Evolutionary conservation across 176 grass and related monocot species (phyloP), one percentile per base, ranked within the genome.

Genomic region (maize (Zea mays)): DNA sequence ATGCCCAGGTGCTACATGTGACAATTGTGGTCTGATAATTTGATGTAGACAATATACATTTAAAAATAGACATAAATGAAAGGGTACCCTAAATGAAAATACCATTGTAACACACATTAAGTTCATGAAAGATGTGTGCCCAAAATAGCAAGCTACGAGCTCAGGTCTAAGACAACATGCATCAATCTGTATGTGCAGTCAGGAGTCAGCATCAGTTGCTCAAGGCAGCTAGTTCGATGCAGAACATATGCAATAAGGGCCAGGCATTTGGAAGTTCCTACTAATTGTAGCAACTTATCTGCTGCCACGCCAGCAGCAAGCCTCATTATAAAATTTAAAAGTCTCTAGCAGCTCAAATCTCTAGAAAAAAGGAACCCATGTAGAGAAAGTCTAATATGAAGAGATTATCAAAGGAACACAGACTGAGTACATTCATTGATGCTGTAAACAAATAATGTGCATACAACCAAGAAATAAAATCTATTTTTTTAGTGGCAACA

Each of bases 231-330:
- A 56, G 67, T 69, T 67, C 4, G 45, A 69, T 62, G 70, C n/a
- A 67, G 50, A 46, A 79, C 35, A 79, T 69, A 69, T 74, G 42
- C 4, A 39, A 12, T 17, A 50, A 69, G 37, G 37, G 62, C 15
- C 11, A 75, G 5, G 10, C 37, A 74, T 42, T 73, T 45, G 69
- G 37, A 68, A 77, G 81, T 45, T 45, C 10, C 19, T 67, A 42
- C 61, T 42, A 19, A 7, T 44, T 19, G 43, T 66, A 42, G 51
- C 44, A 42, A 60, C 50, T 48, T 37, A 56, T 48, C 50, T 5
- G 3, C 42, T 79, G 36, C 16, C 8, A 68, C 79, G 75, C 38
- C 10, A 78, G 35, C 79, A 82, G 59, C 42, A 83, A 79, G 75
- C 40, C 77, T 72, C 33, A 33, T 46, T 64, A 11, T 14, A 36